A percentile compares a stretch with the other conserved stretches of the same genome.
Conservation (phyloP, 2,329 filamentous ascomycete genomes). For the Botrytis byssoidea region DNA sequence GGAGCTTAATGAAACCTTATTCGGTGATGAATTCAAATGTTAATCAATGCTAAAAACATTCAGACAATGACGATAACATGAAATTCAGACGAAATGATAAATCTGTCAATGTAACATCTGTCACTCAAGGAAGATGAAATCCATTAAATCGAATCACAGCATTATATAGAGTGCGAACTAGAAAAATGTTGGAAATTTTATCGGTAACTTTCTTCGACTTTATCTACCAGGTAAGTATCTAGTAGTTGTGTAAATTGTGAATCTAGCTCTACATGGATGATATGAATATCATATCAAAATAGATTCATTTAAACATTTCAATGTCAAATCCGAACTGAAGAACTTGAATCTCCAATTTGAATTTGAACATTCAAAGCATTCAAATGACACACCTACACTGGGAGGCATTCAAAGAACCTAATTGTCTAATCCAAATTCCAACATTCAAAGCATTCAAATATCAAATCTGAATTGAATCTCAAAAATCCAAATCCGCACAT, state of each 20-base stretch:
- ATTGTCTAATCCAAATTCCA: no score
- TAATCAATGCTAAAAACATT: background rate
- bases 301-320: background rate
- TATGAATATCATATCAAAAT: no score
- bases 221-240: background rate
- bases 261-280: background rate
- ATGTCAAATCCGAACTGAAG: background rate
- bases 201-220: background rate
- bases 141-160: background rate
- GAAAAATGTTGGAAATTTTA: background rate
- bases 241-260: constrained; percentile 4
- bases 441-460: no score
- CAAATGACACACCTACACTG: no score
- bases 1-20: constrained; percentile 1
- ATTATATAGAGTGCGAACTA: background rate
- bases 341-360: background rate
- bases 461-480: no score
- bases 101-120: background rate
- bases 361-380: no score
- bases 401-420: no score
- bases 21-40: background rate
- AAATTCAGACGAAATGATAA: background rate
- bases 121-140: background rate
- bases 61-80: background rate
- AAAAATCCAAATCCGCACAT: background rate